A percentile compares a stretch with the other conserved stretches of the same genome.
phyloP scores from a whole-genome alignment of 2,329 filamentous ascomycete species.

The Colletotrichum sp. region DNA sequence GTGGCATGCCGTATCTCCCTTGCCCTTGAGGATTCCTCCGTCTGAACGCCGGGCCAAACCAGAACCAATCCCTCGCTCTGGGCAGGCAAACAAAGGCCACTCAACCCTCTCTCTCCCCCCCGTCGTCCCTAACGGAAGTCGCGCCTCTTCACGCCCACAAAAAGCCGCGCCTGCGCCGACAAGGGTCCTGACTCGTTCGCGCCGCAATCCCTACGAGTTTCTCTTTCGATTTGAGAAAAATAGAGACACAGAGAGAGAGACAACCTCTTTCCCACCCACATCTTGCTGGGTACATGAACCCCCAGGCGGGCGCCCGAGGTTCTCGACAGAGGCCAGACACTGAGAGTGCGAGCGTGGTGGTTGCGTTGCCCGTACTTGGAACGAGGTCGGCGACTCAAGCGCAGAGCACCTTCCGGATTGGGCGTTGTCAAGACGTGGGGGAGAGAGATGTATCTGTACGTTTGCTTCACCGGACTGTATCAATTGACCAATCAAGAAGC shows the following conservation, averaged over 20 bases:
- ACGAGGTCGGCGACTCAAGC: not conserved
- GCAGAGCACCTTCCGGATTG: constrained; percentile 6
- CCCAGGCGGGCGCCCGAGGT: not conserved
- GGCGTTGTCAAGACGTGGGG: not conserved
- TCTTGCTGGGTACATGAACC: not conserved
- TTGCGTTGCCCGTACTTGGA: not conserved
- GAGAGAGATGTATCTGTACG: not conserved
- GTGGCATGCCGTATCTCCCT: not conserved
- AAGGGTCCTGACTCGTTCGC: constrained; percentile 15
- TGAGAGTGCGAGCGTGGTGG: not conserved
- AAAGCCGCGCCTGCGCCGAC: constrained; percentile 3
- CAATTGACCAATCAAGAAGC: not conserved
- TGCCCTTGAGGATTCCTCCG: not conserved
- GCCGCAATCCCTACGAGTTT: not conserved
- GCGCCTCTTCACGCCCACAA: not conserved
- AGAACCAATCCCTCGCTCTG: not conserved
- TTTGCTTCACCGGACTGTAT: not conserved
- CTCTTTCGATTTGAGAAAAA: not conserved
- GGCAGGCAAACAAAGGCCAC: not conserved
- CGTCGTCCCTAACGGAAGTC: not conserved
- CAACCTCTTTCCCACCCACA: not conserved
- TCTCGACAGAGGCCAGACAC: not conserved
- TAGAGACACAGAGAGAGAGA: not conserved
- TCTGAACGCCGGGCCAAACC: not conserved
- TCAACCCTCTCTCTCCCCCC: not conserved